A percentile compares a stretch with the other conserved stretches of the same genome.
Conservation (phyloP, 768 basidiomycete genomes). For the Russula brevipes region DNA sequence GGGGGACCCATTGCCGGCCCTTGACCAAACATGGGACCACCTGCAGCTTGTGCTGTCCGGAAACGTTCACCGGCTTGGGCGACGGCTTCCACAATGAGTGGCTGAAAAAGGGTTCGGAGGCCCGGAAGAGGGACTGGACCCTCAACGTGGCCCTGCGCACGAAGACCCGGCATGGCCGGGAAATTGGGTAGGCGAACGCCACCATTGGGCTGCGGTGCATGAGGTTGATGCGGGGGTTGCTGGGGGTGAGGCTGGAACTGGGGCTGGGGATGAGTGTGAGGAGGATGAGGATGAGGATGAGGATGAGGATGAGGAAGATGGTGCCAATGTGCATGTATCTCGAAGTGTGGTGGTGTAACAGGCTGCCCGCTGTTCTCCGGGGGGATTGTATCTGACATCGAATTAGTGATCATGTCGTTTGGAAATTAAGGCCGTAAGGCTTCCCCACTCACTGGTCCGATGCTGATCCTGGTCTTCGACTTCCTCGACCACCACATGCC, state of each 20-base stretch:
- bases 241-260: neutral
- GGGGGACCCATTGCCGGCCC: conserved; percentile 5
- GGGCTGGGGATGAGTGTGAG: neutral
- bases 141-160: conserved; percentile 20
- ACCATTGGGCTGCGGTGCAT: neutral
- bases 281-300: neutral
- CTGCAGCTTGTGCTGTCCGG: conserved; percentile 11
- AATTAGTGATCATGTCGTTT: neutral
- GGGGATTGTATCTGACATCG: conserved; percentile 3
- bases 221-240: neutral
- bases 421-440: neutral
- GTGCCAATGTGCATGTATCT: conserved; percentile 1
- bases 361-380: neutral
- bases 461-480: conserved; percentile 10
- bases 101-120: conserved; percentile 23
- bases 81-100: conserved; percentile 16
- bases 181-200: conserved; percentile 11
- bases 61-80: conserved; percentile 17
- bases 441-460: conserved; percentile 10
- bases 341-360: neutral
- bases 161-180: conserved; percentile 17
- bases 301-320: neutral
- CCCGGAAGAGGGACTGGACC: conserved; percentile 21
- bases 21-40: neutral
- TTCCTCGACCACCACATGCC: conserved; percentile 19